Percentiles rank a stretch among this genome's conserved stretches.
These are phyloP conservation scores for Primulina eburnea DNA, from an alignment of 257 asterid genomes.

Conservation along the genomic window DNA sequence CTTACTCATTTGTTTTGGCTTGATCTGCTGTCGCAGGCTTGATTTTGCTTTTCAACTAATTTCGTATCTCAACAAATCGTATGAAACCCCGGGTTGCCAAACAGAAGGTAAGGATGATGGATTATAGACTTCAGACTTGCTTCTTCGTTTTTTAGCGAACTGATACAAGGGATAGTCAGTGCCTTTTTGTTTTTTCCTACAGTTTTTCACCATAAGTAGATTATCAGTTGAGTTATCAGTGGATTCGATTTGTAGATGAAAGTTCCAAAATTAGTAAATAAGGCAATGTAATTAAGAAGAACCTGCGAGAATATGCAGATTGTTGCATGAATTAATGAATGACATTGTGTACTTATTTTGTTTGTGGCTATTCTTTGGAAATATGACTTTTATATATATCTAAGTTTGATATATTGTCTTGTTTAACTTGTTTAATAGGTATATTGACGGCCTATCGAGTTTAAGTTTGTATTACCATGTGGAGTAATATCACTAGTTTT, in stretches of 20 bases:
- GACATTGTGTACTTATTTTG: background rate
- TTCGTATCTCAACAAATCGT: background rate
- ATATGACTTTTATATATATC: background rate
- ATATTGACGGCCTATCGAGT: constrained; percentile 16
- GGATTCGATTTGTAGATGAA: background rate
- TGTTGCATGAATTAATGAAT: too few species aligned
- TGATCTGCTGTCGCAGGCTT: background rate
- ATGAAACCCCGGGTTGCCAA: background rate
- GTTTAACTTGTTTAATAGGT: constrained; percentile 29
- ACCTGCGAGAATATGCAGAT: background rate
- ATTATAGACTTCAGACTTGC: too few species aligned
- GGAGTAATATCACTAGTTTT: constrained; percentile 35
- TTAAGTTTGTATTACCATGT: constrained; percentile 14
- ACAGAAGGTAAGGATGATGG: background rate
- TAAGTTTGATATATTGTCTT: background rate
- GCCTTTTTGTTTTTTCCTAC: background rate
- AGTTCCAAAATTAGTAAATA: background rate
- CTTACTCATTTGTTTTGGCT: background rate
- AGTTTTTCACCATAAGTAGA: background rate
- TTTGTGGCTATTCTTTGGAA: background rate
- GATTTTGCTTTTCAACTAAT: background rate
- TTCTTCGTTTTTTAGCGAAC: background rate
- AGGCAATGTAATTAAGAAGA: too few species aligned
- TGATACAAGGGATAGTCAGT: background rate
- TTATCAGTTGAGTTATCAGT: background rate